A percentile compares a stretch with the other conserved stretches of the same genome.
phyloP scores from a whole-genome alignment of 768 basidiomycete species.

The Cystoderma amianthinum region DNA sequence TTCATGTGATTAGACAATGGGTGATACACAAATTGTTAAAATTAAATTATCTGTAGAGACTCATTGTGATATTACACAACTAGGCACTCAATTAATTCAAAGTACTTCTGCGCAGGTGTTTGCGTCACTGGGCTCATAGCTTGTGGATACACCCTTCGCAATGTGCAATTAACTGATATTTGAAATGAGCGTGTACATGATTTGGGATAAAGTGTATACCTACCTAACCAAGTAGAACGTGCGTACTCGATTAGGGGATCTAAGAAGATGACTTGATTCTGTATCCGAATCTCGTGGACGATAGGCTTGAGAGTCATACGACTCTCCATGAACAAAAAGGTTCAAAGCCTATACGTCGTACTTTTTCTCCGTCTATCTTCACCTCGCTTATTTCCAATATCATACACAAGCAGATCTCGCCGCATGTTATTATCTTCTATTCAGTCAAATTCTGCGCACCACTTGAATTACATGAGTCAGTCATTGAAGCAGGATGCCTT shows the following conservation, averaged over 20 bases:
- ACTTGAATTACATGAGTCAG: slow-evolving; percentile 75
- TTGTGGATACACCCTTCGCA: too few relatives aligned
- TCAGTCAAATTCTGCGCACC: slow-evolving; percentile 84
- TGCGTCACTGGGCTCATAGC: too few relatives aligned
- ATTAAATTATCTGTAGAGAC: too few relatives aligned
- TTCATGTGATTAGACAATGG: too few relatives aligned
- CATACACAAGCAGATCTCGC: slow-evolving; percentile 45
- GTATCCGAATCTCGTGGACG: slow-evolving; percentile 94
- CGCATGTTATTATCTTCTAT: slow-evolving; percentile 61
- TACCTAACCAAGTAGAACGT: slow-evolving; percentile 80
- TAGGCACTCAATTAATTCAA: too few relatives aligned
- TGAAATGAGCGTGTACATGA: neutral
- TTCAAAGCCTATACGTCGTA: slow-evolving; percentile 14
- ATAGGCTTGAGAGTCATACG: slow-evolving; percentile 78
- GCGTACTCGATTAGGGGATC: slow-evolving; percentile 97
- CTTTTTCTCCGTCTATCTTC: slow-evolving; percentile 76
- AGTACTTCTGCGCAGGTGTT: too few relatives aligned
- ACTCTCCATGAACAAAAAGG: slow-evolving; percentile 56
- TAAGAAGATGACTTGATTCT: slow-evolving; percentile 97
- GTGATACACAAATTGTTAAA: too few relatives aligned
- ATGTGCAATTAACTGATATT: too few relatives aligned
- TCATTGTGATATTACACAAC: too few relatives aligned
- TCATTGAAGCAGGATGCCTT: slow-evolving; percentile 69
- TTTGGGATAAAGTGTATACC: slow-evolving; percentile 6
- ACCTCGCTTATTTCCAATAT: slow-evolving; percentile 57